phyloP scores from a whole-genome alignment of 257 asterid species.

The Perilla frutescens region DNA sequence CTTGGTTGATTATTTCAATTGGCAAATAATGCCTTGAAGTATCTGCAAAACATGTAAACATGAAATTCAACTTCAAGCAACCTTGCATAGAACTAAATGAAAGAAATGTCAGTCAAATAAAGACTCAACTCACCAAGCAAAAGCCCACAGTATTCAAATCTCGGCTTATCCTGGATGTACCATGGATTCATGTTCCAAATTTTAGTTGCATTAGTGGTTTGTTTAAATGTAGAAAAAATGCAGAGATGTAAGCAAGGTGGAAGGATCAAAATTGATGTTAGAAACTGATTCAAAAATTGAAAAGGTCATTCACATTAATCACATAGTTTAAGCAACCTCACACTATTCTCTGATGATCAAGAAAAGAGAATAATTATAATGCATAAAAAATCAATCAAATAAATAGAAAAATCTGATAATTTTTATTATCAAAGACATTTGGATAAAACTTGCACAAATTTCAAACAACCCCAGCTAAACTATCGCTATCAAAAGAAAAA shows the following conservation, averaged over 20 bases:
- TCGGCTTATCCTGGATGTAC: slow-evolving; percentile 89
- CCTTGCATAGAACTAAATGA: slow-evolving; percentile 16
- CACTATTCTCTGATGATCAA: too few relatives aligned
- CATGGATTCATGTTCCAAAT: slow-evolving; percentile 52
- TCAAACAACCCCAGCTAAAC: too few relatives aligned
- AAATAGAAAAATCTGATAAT: too few relatives aligned
- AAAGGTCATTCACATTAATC: too few relatives aligned
- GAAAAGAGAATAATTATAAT: too few relatives aligned
- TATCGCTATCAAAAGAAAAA: too few relatives aligned
- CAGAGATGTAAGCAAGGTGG: slow-evolving; percentile 14
- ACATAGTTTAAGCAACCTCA: too few relatives aligned
- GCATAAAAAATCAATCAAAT: too few relatives aligned
- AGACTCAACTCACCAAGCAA: slow-evolving; percentile 62
- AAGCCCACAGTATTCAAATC: slow-evolving; percentile 85
- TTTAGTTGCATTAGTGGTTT: slow-evolving; percentile 11
- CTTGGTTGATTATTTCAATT: slow-evolving; percentile 76
- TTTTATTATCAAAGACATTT: too few relatives aligned
- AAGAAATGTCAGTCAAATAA: slow-evolving; percentile 25
- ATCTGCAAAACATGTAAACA: slow-evolving; percentile 55
- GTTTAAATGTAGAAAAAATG: slow-evolving; percentile 27
- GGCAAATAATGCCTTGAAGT: slow-evolving; percentile 95
- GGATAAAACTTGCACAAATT: too few relatives aligned
- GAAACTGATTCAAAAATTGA: too few relatives aligned
- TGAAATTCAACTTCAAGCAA: slow-evolving; percentile 24
- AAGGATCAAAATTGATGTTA: slow-evolving; percentile 6